Conservation (phyloP, 208 protist genomes). For the Leishmania amazonensis region DNA sequence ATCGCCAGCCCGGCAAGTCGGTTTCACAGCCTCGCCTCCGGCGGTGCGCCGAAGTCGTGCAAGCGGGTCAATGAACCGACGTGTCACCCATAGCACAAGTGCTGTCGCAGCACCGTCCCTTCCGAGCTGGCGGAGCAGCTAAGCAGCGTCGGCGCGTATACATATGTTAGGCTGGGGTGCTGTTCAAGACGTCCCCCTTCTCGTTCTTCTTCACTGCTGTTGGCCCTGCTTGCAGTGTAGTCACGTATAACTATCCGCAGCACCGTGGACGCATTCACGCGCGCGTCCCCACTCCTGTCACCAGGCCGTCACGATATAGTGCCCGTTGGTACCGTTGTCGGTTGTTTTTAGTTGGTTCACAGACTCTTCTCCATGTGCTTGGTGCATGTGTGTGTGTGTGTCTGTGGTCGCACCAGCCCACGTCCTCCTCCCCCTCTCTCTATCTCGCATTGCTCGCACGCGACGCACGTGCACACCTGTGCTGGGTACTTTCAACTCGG, state of each 20-base stretch:
- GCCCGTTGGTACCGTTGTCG: not conserved
- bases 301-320: not conserved
- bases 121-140: slow-evolving; percentile 46
- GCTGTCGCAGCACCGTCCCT: not conserved
- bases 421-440: too few species aligned
- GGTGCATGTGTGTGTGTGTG: not conserved
- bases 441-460: too few species aligned
- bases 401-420: not conserved
- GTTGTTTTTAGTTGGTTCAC: not conserved
- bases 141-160: not conserved
- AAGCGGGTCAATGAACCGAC: not conserved
- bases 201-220: not conserved
- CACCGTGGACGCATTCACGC: not conserved
- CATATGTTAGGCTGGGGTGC: not conserved
- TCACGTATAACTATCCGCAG: not conserved
- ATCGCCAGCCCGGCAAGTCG: slow-evolving; percentile 1
- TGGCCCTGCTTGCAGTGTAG: not conserved
- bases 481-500: too few species aligned
- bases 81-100: not conserved
- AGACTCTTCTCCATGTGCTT: not conserved
- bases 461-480: too few species aligned
- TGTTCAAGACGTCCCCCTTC: not conserved
- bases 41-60: not conserved
- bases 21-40: not conserved
- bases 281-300: not conserved